phyloP scores from a whole-genome alignment of 1,284 basidiomycete genomes.

The Apiotrichum mycotoxinovorans region DNA sequence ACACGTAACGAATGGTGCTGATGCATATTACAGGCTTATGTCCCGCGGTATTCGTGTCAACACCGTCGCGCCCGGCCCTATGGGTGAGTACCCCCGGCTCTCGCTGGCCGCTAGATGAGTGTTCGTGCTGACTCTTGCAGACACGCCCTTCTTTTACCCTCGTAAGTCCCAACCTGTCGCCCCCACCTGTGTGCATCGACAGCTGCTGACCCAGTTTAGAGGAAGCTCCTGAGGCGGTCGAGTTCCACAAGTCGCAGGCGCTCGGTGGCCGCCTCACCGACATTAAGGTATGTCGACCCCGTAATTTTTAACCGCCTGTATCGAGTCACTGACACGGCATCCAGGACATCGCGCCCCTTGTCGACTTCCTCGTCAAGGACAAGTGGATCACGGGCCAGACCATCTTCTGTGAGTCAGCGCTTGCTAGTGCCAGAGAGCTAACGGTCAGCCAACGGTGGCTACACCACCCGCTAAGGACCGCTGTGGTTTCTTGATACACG shows the following conservation, averaged over 20 bases:
- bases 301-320: too few species aligned
- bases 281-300: conserved; percentile 1
- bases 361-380: conserved; percentile 16
- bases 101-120: not conserved
- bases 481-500: too few species aligned
- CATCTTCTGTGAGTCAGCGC: conserved; percentile 16
- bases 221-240: conserved; percentile 15
- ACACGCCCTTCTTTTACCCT: conserved; percentile 26
- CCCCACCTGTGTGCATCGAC: too few species aligned
- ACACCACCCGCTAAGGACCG: conserved; percentile 23
- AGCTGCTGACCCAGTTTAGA: not conserved
- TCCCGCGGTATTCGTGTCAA: conserved; percentile 21
- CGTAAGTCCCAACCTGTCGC: not conserved
- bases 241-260: conserved; percentile 19
- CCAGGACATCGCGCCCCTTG: conserved; percentile 19
- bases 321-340: too few species aligned
- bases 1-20: not conserved
- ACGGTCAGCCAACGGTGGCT: conserved; percentile 21
- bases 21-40: conserved; percentile 8
- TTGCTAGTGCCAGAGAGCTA: not conserved
- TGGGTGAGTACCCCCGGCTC: conserved; percentile 8
- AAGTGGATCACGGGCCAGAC: conserved; percentile 23
- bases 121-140: too few species aligned
- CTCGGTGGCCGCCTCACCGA: conserved; percentile 19
- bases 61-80: conserved; percentile 19